Base-by-base conservation (phyloP, 805 yeast species). In the Ogataea minuta region DNA sequence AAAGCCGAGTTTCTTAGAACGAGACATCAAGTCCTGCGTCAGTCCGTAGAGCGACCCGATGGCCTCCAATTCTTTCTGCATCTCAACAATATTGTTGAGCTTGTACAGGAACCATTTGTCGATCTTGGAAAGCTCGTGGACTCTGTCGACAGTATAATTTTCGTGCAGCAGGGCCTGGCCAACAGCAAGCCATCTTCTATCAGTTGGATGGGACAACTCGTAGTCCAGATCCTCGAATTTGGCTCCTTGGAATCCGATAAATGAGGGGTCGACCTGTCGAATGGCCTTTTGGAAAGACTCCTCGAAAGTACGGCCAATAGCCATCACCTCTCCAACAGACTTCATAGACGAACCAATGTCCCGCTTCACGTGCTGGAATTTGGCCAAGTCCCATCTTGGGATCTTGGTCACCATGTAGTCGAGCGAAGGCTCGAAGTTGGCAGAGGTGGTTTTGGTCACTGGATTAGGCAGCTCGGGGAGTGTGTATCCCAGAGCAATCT, bases 311-410 rank as follows among this genome's bases (percentile, higher is more conserved):
- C 99, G 77, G 59, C 99, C 99, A 59, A 91, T 87, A 52, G 91
- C 77, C 99, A 91, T 91, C 37, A 93, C 98, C 66, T 91, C 99
- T 72, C 99, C 99, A 50, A 91, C 98, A 46, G 97, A 89, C 70
- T 91, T 91, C 99, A 91, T 91, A 21, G 96, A 80, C 2, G 97
- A 54, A 91, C 76, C 62, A 81, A 74, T 36, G 86, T 81, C 14
- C 95, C 84, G 25, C 91, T 98, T 63, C 96, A 77, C 46, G 91
- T 86, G n/a, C n/a, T n/a, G n/a, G 69, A 91, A 91, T 69, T 91
- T 91, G 73, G 85, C 84, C 69, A 91, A 77, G 69, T 91, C 99
- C 99, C 99, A 91, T 71, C 98, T 80, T 65, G 99, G 99, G 65
- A 91, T 93, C 77, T 91, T 91, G 38, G 87, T 95, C 49, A 91